Conservation (phyloP, 345 rosid species). For the Populus nigra region DNA sequence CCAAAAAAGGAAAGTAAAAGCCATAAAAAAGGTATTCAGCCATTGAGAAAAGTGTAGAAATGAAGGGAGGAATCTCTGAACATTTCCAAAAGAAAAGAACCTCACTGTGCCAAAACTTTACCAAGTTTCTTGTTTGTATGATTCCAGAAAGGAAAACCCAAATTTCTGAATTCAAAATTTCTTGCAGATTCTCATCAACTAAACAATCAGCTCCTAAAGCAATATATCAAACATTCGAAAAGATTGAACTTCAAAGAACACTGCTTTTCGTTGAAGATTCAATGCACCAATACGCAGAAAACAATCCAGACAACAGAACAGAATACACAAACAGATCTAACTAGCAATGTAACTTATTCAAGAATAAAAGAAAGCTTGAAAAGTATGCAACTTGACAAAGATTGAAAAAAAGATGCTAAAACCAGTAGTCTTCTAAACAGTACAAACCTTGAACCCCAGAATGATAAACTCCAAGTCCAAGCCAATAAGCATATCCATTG, state of each 20-base stretch:
- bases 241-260: not conserved
- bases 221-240: not conserved
- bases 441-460: conserved; percentile 95
- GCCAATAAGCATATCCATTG: conserved; percentile 96
- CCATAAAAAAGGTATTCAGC: not conserved
- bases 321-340: conserved; percentile 20
- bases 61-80: not conserved
- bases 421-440: not conserved
- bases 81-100: not conserved
- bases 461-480: conserved; percentile 96
- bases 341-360: not conserved
- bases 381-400: not conserved
- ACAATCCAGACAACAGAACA: not conserved
- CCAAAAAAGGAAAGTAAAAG: not conserved
- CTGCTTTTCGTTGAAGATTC: not conserved
- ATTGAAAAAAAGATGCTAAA: not conserved
- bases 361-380: not conserved
- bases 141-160: not conserved
- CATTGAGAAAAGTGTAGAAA: not conserved
- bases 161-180: conserved; percentile 4
- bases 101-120: not conserved
- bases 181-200: conserved; percentile 22
- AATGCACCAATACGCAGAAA: not conserved
- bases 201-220: conserved; percentile 2
- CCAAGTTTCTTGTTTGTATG: not conserved